These are phyloP conservation scores for Aureobasidium mangrovei DNA, from an alignment of 2,329 filamentous ascomycete species.

Conservation along the genomic window DNA sequence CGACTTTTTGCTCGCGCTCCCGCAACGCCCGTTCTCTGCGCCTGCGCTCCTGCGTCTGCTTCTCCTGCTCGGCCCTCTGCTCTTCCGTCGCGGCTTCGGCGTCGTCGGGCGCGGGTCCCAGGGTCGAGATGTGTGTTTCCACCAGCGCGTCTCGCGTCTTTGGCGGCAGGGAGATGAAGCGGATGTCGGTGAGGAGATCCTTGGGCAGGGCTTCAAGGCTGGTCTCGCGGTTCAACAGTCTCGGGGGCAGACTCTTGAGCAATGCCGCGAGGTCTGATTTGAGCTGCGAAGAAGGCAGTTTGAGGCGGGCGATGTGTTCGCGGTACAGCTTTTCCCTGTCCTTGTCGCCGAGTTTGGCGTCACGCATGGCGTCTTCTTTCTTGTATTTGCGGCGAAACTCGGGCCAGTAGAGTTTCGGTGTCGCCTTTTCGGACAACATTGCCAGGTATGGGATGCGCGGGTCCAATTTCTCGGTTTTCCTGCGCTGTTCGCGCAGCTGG, in stretches of 20 bases:
- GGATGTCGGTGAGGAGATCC: constrained; percentile 55
- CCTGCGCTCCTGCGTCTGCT: constrained; percentile 36
- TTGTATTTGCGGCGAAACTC: constrained; percentile 91
- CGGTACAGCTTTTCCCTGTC: constrained; percentile 73
- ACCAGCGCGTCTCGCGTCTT: constrained; percentile 55
- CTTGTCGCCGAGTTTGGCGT: constrained; percentile 50
- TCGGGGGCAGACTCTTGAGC: constrained; percentile 52
- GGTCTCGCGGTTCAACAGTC: constrained; percentile 52
- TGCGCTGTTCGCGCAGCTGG: constrained; percentile 60
- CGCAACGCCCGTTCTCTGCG: constrained; percentile 58
- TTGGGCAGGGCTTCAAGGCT: constrained; percentile 51
- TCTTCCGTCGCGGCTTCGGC: constrained; percentile 21
- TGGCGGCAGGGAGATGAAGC: constrained; percentile 59
- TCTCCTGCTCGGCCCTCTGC: constrained; percentile 46
- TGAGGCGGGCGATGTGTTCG: constrained; percentile 59
- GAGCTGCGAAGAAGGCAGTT: constrained; percentile 55
- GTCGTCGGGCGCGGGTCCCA: constrained; percentile 50
- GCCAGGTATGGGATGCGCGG: constrained; percentile 73
- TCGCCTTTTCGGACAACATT: constrained; percentile 73
- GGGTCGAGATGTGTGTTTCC: constrained; percentile 55
- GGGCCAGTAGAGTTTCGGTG: constrained; percentile 90
- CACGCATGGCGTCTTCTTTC: constrained; percentile 72
- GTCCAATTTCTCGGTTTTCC: constrained; percentile 70
- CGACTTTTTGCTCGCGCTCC: constrained; percentile 45
- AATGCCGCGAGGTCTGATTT: constrained; percentile 62